A percentile compares a stretch with the other conserved stretches of the same genome.
These are phyloP conservation scores for Magnolia changhungtana DNA, from an alignment of 164 flowering plant species.

Conservation along the genomic window DNA sequence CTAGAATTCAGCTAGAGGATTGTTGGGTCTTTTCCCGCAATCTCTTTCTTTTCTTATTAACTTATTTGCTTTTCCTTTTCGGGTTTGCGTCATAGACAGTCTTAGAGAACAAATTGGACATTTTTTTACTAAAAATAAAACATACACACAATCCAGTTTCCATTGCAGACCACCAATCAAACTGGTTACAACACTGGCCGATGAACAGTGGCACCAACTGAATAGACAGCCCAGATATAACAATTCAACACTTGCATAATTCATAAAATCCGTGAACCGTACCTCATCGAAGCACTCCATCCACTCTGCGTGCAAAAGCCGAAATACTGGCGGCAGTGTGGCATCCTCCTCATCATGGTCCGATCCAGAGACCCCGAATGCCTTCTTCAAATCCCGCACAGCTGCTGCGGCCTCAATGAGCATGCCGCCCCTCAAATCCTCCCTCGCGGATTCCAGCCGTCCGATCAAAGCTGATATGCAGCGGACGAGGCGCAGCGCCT, in stretches of 20 bases:
- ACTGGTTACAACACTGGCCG: too few relatives aligned
- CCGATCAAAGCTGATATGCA: conserved; percentile 41
- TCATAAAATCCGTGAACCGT: neutral
- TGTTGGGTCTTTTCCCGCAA: too few relatives aligned
- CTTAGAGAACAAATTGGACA: too few relatives aligned
- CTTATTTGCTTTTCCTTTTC: too few relatives aligned
- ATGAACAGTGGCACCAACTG: too few relatives aligned
- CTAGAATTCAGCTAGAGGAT: too few relatives aligned
- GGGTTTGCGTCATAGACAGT: too few relatives aligned
- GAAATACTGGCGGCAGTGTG: conserved; percentile 46
- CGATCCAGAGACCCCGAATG: conserved; percentile 27
- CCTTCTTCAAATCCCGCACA: conserved; percentile 55
- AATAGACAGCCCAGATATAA: neutral
- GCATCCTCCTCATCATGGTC: conserved; percentile 34
- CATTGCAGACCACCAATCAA: too few relatives aligned
- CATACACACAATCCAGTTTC: too few relatives aligned
- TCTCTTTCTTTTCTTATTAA: too few relatives aligned
- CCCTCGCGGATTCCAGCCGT: conserved; percentile 44
- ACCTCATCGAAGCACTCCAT: conserved; percentile 74
- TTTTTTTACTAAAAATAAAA: too few relatives aligned
- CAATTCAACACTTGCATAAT: too few relatives aligned
- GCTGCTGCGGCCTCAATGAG: conserved; percentile 56
- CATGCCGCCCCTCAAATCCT: conserved; percentile 44
- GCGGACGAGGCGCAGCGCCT: conserved; percentile 41
- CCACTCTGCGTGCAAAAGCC: conserved; percentile 73